Evolutionary conservation across 2,329 filamentous ascomycete species (phyloP), one percentile per base, ranked within the genome.

Genomic region (Leptodontidium sp.): DNA sequence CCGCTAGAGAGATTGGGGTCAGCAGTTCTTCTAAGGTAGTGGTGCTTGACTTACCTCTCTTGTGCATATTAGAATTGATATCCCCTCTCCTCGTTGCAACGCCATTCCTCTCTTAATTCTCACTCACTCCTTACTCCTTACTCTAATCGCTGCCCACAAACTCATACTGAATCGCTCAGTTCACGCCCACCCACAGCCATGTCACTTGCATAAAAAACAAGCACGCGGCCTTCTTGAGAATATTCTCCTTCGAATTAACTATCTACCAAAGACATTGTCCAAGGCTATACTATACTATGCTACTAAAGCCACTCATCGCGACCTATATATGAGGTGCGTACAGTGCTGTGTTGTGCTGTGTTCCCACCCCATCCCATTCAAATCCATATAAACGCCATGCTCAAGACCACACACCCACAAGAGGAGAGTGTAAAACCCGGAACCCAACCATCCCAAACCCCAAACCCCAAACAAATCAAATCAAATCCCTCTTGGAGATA

Each of bases 371-470:
- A 4, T 53, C 7, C 32, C 29, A n/a, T n/a, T n/a, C n/a, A n/a
- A 21, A 24, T 40, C 53, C 53, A 52, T 50, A 29, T 11, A 24
- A 64, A 53, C 61, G 61, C 61, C 61, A 43, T 52, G 29, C 61
- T 64, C 47, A 29, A 43, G 43, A 26, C 26, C 21, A 21, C 21
- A 45, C 58, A 53, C 61, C 17, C 61, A 38, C 21, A 21, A 45
- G 61, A 55, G 61, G 17, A 64, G 61, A 53, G 61, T 52, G 61
- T 43, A 15, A 29, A 15, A 29, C 17, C 49, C 21, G 4, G 8
- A 24, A 29, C n/a, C n/a, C n/a, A n/a, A n/a, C n/a, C n/a, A n/a
- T n/a, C n/a, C n/a, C n/a, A n/a, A n/a, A n/a, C n/a, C n/a, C n/a
- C n/a, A n/a, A n/a, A n/a, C n/a, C n/a, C n/a, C n/a, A n/a, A n/a